Evolutionary conservation across 192 early-diverging fungal genomes (phyloP), one percentile per base, ranked within the genome.

Genomic region (Paraglomus occultum): DNA sequence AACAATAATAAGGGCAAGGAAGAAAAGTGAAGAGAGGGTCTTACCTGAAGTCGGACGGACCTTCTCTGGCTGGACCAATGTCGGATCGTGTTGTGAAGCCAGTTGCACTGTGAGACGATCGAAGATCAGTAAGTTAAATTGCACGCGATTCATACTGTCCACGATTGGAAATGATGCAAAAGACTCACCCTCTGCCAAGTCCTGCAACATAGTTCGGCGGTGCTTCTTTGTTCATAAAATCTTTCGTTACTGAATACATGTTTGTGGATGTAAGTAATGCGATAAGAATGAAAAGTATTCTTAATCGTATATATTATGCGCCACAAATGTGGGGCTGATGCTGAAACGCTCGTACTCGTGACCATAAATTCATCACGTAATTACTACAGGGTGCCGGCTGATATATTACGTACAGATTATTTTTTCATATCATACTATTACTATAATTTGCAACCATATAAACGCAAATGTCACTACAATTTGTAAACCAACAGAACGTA

Each of bases 1-100:
- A 6, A 45, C 38, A 18, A 70, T 48, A 54, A 5, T 2, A 64
- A 51, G 31, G 42, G 22, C 51, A 44, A 57, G 9, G 22, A 5
- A 31, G 31, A 31, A 31, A 3, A 31, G 15, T 6, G 1, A 39
- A n/a, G 44, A 42, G 15, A 15, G 4, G 49, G 10, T 40, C 74
- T 52, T 82, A 86, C 82, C 73, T 73, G 52, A 68, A 55, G 47
- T 79, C 77, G 18, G 78, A 72, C 1, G 80, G 76, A 40, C 83
- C 75, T 71, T 98, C 95, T 67, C 93, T 87, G 6, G 95, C 97
- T 23, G 95, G 94, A 53, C 97, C 97, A 67, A 99, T 95, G 83
- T 99, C 97, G 8, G 95, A 95, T 23, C 95, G 90, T 22, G 97
- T 99, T 11, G 97, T 99, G 72, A 99, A 99, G 8, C 97, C 97